Base-by-base conservation (phyloP, 495 filamentous ascomycete species). In the Usnea hakonensis region DNA sequence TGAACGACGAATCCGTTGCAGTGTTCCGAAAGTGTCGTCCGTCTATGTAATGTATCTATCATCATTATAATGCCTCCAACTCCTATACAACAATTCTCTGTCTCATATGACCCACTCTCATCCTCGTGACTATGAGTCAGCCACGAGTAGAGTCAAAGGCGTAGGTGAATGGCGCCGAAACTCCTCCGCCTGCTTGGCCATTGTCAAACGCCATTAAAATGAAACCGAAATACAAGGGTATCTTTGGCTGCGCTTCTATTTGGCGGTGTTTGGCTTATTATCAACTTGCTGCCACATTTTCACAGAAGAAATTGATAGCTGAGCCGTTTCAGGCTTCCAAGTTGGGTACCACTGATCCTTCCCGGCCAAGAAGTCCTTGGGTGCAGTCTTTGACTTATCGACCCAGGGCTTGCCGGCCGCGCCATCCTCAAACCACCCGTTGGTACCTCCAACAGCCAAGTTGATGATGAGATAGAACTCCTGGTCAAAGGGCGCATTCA, bases 391-490 rank as follows among this genome's bases (percentile, higher is more conserved):
- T 48, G 80, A 84, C 7, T 66, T 73, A 69, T 94, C 88, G 37
- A 90, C 77, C 90, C 90, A 95, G 11, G 90, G 90, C 77, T 95
- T 95, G 28, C 80, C 83, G 57, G 75, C 76, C 58, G 76, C 71
- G 10, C 83, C 81, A 71, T 95, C 87, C 68, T 87, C 72, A 69
- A 93, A 95, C 87, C 88, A 94, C 23, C 89, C 90, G 65, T 92
- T 94, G 14, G 88, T 92, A 55, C 85, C 83, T 21, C 90, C 90
- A 55, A 95, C 90, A 33, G 85, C 90, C 10, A 95, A 79, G 66
- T 92, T 91, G 56, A 95, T 67, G 58, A 95, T 89, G 23, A 95
- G 79, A 63, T 89, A 94, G 70, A 95, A 95, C 26, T 79, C 74
- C 66, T 90, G 81, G 69, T 95, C 90, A 68, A 95, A 95, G 0